Evolutionary conservation across 148 eudicot species (phyloP), one percentile per base, ranked within the genome.

Genomic region (Diospyros kaki): DNA sequence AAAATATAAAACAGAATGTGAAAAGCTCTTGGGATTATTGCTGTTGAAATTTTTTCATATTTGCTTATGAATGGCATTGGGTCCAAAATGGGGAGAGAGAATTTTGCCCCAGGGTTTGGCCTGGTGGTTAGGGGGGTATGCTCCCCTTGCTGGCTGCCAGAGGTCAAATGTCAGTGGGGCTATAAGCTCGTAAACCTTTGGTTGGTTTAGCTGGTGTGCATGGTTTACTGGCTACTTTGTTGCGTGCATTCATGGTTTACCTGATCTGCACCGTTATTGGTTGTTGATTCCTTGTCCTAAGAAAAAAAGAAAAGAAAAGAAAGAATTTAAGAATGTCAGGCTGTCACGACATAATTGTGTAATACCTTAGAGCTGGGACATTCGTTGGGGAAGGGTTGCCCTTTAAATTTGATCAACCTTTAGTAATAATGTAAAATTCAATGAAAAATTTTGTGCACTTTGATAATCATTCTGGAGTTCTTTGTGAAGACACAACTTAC

Each of bases 31-130:
- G 28, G 28, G 28, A 28, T 28, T 28, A 28, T 28, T 28, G 28
- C 28, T 28, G 28, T 28, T 28, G 28, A 28, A 28, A 28, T 28
- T 45, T 58, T 45, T 54, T 54, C 9, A 14, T 38, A 53, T 52
- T 70, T 55, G 14, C 62, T 70, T 8, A 70, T 70, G 28, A n/a
- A 70, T 50, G 39, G n/a, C 73, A 53, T 41, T 39, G n/a, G 38
- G 7, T 55, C 50, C 56, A 62, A 9, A 11, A 6, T 40, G 11
- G 50, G 44, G 56, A 11, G 12, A 59, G 53, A 52, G 45, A 52
- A 38, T 28, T 28, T 28, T 28, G 28, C 28, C 28, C 28, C 28
- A 28, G 28, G 28, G 28, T 28, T 28, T 28, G 28, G 28, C 28
- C 28, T 28, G 28, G 28, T 28, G 28, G 28, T 28, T 0, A 28